Evolutionary conservation across 2,329 filamentous ascomycete genomes (phyloP), one percentile per base, ranked within the genome.

Genomic region (Calonectria hawksworthii): DNA sequence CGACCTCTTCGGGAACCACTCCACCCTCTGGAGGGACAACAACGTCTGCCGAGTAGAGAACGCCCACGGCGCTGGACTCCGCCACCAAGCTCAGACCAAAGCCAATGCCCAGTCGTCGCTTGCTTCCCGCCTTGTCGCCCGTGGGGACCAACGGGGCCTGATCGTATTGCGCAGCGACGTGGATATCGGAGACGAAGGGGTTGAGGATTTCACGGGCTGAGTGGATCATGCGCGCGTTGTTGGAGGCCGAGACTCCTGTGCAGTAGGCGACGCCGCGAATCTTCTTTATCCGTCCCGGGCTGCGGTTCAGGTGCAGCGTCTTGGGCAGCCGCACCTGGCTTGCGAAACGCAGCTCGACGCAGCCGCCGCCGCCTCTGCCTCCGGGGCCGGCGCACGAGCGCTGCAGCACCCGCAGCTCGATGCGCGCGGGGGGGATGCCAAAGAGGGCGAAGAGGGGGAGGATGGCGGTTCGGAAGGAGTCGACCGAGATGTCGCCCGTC

Each of bases 201-300:
- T 99, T 99, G 61, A 99, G 89, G 14, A 99, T 90, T 63, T 95
- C 95, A 79, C 96, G 90, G 14, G 96, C 96, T 3, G 94, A 92
- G 82, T 98, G 95, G 82, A 99, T 99, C 94, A 98, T 98, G 77
- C 97, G 91, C 76, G 94, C 95, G 83, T 99, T 99, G 84, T 98
- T 98, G 65, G 94, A 96, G 0, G 95, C 96, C 14, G 95, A 94
- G 0, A 99, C 96, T 61, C 98, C 97, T 0, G 95, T 96, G 70
- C 94, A 94, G 86, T 99, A 99, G 63, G 97, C 96, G 54, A 99
- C 97, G 74, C 97, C 97, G 72, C 96, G 91, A 78, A 99, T 94
- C 79, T 93, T 92, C 90, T 96, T 96, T 81, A 99, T 94, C 71
- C 95, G 90, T 10, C 97, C 97, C 0, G 96, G 92, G 76, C 92